These are phyloP conservation scores for Suillus tomentosus DNA, from an alignment of 768 basidiomycete genomes.

Conservation along the genomic window DNA sequence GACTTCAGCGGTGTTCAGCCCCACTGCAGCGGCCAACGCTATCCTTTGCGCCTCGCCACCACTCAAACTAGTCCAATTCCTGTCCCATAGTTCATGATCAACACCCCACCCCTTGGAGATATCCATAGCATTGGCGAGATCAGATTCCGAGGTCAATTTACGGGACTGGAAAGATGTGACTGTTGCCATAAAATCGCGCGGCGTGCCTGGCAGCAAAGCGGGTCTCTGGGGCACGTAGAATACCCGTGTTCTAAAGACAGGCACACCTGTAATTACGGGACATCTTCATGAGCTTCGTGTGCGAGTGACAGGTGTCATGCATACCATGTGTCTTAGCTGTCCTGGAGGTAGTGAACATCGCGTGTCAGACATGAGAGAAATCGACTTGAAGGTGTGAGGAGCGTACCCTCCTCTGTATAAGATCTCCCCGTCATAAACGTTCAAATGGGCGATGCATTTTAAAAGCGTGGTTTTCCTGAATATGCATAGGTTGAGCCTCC, in stretches of 20 bases:
- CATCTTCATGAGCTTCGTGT: neutral
- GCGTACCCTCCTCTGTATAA: conserved; percentile 67
- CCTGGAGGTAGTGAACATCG: conserved; percentile 31
- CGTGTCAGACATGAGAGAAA: conserved; percentile 3
- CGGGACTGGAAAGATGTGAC: conserved; percentile 55
- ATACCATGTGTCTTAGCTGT: conserved; percentile 52
- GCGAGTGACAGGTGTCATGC: conserved; percentile 14
- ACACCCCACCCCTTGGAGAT: conserved; percentile 70
- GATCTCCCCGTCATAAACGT: conserved; percentile 66
- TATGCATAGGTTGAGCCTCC: neutral
- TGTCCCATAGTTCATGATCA: conserved; percentile 68
- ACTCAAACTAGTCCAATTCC: conserved; percentile 78
- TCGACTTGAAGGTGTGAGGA: neutral
- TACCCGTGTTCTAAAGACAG: conserved; percentile 74
- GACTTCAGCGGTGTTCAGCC: conserved; percentile 74
- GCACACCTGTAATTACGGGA: conserved; percentile 54
- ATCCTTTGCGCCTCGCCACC: conserved; percentile 88
- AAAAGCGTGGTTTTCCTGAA: conserved; percentile 70
- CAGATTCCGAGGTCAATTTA: conserved; percentile 29
- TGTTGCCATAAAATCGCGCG: conserved; percentile 65
- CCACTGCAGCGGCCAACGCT: conserved; percentile 73
- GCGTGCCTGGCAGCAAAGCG: conserved; percentile 81
- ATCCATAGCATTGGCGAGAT: conserved; percentile 45
- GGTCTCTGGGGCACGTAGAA: conserved; percentile 89
- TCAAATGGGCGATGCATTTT: conserved; percentile 83